These are phyloP conservation scores for Ophiostoma fasciatum DNA, from an alignment of 2,329 filamentous ascomycete genomes.

Conservation along the genomic window DNA sequence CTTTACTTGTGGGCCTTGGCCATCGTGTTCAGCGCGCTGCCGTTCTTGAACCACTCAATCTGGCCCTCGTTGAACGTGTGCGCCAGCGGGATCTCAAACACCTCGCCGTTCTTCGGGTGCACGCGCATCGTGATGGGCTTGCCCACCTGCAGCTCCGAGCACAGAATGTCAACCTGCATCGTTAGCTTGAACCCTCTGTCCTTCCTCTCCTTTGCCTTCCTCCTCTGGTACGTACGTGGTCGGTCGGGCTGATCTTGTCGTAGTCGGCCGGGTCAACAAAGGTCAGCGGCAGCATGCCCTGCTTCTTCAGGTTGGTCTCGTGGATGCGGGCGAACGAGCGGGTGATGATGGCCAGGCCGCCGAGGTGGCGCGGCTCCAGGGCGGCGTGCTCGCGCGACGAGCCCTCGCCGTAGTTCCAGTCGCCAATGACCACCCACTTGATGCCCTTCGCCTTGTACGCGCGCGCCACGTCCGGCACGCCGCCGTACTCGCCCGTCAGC, in stretches of 20 bases:
- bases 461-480: constrained; percentile 85
- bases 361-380: constrained; percentile 92
- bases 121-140: constrained; percentile 86
- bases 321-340: constrained; percentile 97
- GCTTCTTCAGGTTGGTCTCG: constrained; percentile 99
- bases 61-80: constrained; percentile 98
- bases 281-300: constrained; percentile 98
- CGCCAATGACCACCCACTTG: constrained; percentile 93
- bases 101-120: constrained; percentile 72
- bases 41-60: constrained; percentile 99
- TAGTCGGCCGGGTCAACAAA: constrained; percentile 93
- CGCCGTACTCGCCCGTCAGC: constrained; percentile 68
- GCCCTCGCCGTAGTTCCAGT: constrained; percentile 99
- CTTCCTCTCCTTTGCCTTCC: constrained; percentile 4
- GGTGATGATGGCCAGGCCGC: constrained; percentile 92
- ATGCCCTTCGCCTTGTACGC: constrained; percentile 97
- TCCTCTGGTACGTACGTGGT: constrained; percentile 43
- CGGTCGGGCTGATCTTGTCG: constrained; percentile 86
- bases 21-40: constrained; percentile 96
- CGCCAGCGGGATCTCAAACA: constrained; percentile 69
- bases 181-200: too few relatives aligned
- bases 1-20: too few relatives aligned
- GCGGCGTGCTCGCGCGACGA: constrained; percentile 96
- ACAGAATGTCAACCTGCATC: constrained; percentile 57
- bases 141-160: constrained; percentile 80